Base-by-base conservation (phyloP, 352 stramenopile species). In the Pythium apleroticum region DNA sequence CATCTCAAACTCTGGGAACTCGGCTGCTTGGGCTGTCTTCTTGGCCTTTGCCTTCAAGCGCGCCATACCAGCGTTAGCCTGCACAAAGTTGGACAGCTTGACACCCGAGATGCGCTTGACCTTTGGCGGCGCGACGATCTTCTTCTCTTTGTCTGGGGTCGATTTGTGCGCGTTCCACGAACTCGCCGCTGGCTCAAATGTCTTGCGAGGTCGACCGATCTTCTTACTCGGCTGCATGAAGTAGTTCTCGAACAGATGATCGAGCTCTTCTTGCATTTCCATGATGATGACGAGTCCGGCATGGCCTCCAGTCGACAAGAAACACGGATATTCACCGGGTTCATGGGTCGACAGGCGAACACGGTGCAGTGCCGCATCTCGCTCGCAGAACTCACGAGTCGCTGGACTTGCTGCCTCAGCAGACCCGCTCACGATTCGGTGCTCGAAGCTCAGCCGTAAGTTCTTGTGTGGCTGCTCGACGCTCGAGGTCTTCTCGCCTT, bases 351-450 rank as follows among this genome's bases (percentile, higher is more conserved):
- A 87, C 22, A 89, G 27, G 1, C 81, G 75, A 17, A 94, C 46
- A 14, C 85, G 78, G 60, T 94, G 85, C n/a, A 94, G 57, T 28
- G 85, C 77, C n/a, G 83, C 81, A 66, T 94, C 81, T 12, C 85
- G 80, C 54, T 91, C 81, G 39, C 81, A 88, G 60, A 93, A 93
- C 53, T 89, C 76, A 7, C 85, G 76, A 7, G 77, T 81, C 4
- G 63, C 73, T 28, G 74, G 63, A 52, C 70, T 80, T 17, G 71
- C 62, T 19, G 69, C 52, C 60, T 91, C 81, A 15, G 67, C 78
- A 12, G 75, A 76, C 0, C 68, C 80, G 33, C 74, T 69, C 0
- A 90, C 73, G 0, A 85, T 71, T 1, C 65, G 69, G 15, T 72
- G 73, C 19, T 77, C 70, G 57, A 94, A 89, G 22, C 68, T 81